These are phyloP conservation scores for Leptographium wingfieldii DNA, from an alignment of 2,329 filamentous ascomycete species.

Conservation along the genomic window DNA sequence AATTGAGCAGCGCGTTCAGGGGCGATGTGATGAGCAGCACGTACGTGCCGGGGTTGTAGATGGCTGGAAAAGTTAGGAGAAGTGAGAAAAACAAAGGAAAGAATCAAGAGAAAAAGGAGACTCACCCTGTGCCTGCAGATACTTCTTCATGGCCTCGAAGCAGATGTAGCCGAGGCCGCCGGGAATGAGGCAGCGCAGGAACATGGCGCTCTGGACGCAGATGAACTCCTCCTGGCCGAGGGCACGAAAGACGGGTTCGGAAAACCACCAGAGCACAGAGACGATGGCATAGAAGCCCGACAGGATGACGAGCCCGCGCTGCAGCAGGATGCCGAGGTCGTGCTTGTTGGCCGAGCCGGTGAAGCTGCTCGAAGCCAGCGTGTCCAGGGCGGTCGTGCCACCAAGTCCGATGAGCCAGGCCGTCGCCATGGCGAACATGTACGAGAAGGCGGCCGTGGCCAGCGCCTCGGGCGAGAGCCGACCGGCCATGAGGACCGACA, in stretches of 20 bases:
- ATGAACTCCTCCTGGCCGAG: constrained; percentile 72
- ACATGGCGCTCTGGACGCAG: constrained; percentile 58
- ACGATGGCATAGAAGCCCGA: constrained; percentile 61
- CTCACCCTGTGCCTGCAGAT: constrained; percentile 76
- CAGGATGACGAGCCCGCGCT: constrained; percentile 63
- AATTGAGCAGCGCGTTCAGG: constrained; percentile 70
- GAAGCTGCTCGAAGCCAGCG: constrained; percentile 69
- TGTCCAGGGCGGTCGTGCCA: constrained; percentile 77
- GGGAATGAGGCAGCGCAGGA: constrained; percentile 61
- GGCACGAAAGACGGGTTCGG: constrained; percentile 58
- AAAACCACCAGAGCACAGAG: constrained; percentile 60
- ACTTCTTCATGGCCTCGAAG: constrained; percentile 80
- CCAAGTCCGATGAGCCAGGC: constrained; percentile 79
- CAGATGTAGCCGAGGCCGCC: constrained; percentile 79
- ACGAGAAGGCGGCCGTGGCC: constrained; percentile 72
- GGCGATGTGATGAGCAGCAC: constrained; percentile 74
- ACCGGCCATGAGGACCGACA: constrained; percentile 71
- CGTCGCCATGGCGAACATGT: constrained; percentile 89
- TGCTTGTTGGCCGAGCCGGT: constrained; percentile 69
- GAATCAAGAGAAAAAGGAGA: constrained; percentile 29
- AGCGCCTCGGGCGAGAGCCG: constrained; percentile 67
- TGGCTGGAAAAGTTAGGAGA: constrained; percentile 13
- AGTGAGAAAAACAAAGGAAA: background rate
- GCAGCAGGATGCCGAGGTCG: constrained; percentile 65
- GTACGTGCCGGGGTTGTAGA: constrained; percentile 75